These are phyloP conservation scores for Malassezia caprae DNA, from an alignment of 1,284 basidiomycete genomes.

Conservation along the genomic window DNA sequence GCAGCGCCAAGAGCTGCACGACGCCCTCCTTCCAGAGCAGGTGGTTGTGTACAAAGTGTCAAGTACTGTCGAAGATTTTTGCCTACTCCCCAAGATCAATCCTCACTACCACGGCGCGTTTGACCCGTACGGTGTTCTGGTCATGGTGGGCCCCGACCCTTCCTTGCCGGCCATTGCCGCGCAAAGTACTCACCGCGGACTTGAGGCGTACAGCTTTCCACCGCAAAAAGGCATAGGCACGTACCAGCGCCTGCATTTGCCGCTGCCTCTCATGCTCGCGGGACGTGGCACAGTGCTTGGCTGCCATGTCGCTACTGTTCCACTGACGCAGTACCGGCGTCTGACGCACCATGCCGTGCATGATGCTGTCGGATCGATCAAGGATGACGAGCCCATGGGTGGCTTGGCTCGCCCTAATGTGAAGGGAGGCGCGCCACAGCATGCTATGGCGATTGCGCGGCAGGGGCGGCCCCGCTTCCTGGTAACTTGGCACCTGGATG, in stretches of 20 bases:
- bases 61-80: constrained; percentile 57
- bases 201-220: constrained; percentile 36
- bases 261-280: constrained; percentile 27
- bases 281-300: constrained; percentile 37
- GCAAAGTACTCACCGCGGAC: constrained; percentile 33
- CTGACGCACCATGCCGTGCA: constrained; percentile 17
- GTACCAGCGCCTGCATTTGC: constrained; percentile 25
- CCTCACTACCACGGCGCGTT: constrained; percentile 63
- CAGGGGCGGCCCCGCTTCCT: constrained; percentile 22
- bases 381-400: constrained; percentile 4
- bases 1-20: constrained; percentile 25
- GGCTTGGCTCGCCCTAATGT: constrained; percentile 10
- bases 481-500: constrained; percentile 44
- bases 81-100: constrained; percentile 61
- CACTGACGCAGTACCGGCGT: constrained; percentile 29
- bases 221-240: constrained; percentile 10
- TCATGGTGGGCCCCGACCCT: constrained; percentile 41
- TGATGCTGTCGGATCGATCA: constrained; percentile 2
- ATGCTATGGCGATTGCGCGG: constrained; percentile 12
- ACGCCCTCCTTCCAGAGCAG: constrained; percentile 52
- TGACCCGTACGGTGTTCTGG: constrained; percentile 62
- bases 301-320: constrained; percentile 22
- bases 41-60: constrained; percentile 56
- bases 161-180: constrained; percentile 36
- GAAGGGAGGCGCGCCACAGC: constrained; percentile 1